A percentile compares a stretch with the other conserved stretches of the same genome.
phyloP scores from a whole-genome alignment of 208 protist species.

The Crithidia fasciculata region DNA sequence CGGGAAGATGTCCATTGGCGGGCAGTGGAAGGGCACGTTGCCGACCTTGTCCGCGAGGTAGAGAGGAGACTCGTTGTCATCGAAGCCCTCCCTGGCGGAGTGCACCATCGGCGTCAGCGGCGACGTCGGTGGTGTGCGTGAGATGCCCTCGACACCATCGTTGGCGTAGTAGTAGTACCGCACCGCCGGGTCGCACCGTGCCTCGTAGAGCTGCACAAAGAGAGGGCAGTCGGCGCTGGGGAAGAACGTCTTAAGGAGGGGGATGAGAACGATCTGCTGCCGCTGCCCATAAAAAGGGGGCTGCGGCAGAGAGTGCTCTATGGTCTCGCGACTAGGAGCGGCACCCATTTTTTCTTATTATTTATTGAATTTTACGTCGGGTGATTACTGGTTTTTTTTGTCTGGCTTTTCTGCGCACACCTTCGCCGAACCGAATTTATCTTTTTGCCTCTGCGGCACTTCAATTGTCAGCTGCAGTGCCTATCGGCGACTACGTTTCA shows the following conservation, averaged over 20 bases:
- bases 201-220: conserved; percentile 65
- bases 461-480: not conserved
- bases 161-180: conserved; percentile 63
- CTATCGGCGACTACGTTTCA: too few species aligned
- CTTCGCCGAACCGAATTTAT: not conserved
- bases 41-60: conserved; percentile 24
- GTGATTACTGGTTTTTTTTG: not conserved
- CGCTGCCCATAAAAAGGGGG: conserved; percentile 53
- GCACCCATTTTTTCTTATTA: conserved; percentile 49
- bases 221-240: conserved; percentile 51
- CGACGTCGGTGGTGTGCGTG: not conserved
- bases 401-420: not conserved
- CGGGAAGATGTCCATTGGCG: conserved; percentile 41
- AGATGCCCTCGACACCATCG: conserved; percentile 7
- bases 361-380: not conserved
- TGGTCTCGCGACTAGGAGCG: conserved; percentile 56
- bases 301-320: conserved; percentile 26
- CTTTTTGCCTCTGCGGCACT: not conserved
- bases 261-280: conserved; percentile 58
- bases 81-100: conserved; percentile 6
- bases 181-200: conserved; percentile 60
- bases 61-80: not conserved
- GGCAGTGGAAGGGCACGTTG: conserved; percentile 26
- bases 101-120: conserved; percentile 10
- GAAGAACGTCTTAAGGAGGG: conserved; percentile 62